phyloP scores from a whole-genome alignment of 768 basidiomycete species.

The Multifurca ochricompacta region DNA sequence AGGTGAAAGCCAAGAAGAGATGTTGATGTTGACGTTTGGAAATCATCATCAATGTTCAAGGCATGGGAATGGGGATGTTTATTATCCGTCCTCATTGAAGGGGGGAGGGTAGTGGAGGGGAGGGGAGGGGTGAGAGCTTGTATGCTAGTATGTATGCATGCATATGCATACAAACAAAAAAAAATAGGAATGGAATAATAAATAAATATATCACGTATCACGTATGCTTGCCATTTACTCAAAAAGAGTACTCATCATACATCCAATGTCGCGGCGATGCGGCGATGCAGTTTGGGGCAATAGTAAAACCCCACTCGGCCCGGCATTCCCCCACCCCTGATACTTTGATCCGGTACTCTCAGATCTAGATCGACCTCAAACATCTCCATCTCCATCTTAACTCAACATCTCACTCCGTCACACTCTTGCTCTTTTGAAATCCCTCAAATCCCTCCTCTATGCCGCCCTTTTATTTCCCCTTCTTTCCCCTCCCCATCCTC shows the following conservation, averaged over 20 bases:
- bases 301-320: no score
- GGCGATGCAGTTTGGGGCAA: no score
- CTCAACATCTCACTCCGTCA: not conserved
- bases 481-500: not conserved
- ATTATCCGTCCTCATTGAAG: not conserved
- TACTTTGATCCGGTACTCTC: no score
- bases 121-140: no score
- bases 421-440: not conserved
- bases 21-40: not conserved
- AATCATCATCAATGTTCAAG: not conserved
- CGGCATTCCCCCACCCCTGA: not conserved
- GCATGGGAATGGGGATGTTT: not conserved
- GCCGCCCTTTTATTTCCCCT: not conserved
- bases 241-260: no score
- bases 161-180: no score
- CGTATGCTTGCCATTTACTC: no score
- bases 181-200: no score
- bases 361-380: not conserved
- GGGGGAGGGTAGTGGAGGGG: no score
- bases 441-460: not conserved
- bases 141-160: no score
- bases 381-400: not conserved
- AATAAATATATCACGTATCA: no score
- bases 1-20: not conserved
- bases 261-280: no score